Conservation (phyloP, 768 basidiomycete genomes). For the Porpolomopsis calyptriformis region DNA sequence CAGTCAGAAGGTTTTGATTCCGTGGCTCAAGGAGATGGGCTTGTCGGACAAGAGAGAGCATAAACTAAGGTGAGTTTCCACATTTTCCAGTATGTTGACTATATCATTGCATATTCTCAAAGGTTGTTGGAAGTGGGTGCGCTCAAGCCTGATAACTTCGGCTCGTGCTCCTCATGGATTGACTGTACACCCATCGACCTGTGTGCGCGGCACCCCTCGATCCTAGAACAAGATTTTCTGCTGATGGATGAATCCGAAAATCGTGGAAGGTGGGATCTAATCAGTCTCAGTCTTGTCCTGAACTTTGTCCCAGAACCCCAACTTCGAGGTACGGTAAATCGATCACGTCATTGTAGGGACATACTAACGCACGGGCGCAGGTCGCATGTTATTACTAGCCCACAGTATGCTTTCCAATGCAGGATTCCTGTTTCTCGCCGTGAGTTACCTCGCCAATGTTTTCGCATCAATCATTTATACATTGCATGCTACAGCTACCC, state of each 20-base stretch:
- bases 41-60: conserved; percentile 19
- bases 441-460: conserved; percentile 27
- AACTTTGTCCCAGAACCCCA: conserved; percentile 75
- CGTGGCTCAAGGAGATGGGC: conserved; percentile 57
- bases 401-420: conserved; percentile 41
- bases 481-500: conserved; percentile 52
- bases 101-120: conserved; percentile 2
- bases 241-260: conserved; percentile 43
- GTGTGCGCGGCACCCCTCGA: conserved; percentile 70
- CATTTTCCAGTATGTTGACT: not conserved
- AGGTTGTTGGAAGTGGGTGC: conserved; percentile 89
- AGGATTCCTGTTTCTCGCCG: conserved; percentile 63
- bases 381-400: conserved; percentile 59
- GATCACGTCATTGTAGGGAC: not conserved
- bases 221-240: conserved; percentile 81
- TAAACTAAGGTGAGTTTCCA: conserved; percentile 28
- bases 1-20: conserved; percentile 68
- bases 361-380: conserved; percentile 25
- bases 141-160: conserved; percentile 74
- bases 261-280: conserved; percentile 55
- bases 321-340: conserved; percentile 52
- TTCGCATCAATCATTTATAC: not conserved
- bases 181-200: conserved; percentile 70
- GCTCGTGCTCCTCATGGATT: conserved; percentile 58
- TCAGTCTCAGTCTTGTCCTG: conserved; percentile 81